Percentiles rank a stretch among this genome's conserved stretches.
These are phyloP conservation scores for Pleurotus tuber-regium DNA, from an alignment of 768 basidiomycete genomes.

Conservation along the genomic window DNA sequence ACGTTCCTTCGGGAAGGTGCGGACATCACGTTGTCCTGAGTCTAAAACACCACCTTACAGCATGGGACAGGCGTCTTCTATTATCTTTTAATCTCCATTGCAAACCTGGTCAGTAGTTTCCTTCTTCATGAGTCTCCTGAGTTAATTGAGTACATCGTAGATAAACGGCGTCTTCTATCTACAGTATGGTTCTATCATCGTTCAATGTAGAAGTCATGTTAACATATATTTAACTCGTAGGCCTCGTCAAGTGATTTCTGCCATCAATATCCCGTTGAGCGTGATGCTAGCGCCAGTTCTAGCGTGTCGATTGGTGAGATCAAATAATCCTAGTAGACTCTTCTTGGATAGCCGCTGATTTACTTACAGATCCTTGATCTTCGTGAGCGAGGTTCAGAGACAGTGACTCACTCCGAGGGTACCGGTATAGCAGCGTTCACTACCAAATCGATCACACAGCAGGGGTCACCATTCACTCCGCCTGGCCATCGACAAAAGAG, in stretches of 20 bases:
- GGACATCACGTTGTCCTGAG: conserved; percentile 10
- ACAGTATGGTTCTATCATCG: conserved; percentile 47
- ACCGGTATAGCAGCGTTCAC: conserved; percentile 66
- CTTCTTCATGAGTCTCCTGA: background rate
- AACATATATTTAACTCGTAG: conserved; percentile 34
- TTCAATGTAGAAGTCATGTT: conserved; percentile 12
- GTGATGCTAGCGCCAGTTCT: conserved; percentile 81
- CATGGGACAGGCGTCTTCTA: conserved; percentile 66
- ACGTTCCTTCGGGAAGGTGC: conserved; percentile 81
- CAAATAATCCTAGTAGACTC: background rate
- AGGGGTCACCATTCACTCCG: conserved; percentile 53
- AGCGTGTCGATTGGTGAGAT: conserved; percentile 69
- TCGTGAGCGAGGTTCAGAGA: conserved; percentile 78
- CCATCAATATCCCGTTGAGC: conserved; percentile 80
- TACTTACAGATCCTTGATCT: conserved; percentile 68
- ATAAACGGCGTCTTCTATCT: conserved; percentile 85
- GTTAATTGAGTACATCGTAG: conserved; percentile 20
- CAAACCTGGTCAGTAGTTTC: conserved; percentile 54
- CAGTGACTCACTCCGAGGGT: conserved; percentile 72
- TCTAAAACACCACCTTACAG: background rate
- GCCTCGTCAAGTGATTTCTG: conserved; percentile 79
- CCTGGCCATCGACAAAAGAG: conserved; percentile 45
- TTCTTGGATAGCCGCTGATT: background rate
- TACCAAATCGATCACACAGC: conserved; percentile 57
- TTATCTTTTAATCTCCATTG: conserved; percentile 82